Percentiles rank a stretch among this genome's conserved stretches.
Conservation (phyloP, 176 grass and related monocot species). For the Luzula sylvatica region DNA sequence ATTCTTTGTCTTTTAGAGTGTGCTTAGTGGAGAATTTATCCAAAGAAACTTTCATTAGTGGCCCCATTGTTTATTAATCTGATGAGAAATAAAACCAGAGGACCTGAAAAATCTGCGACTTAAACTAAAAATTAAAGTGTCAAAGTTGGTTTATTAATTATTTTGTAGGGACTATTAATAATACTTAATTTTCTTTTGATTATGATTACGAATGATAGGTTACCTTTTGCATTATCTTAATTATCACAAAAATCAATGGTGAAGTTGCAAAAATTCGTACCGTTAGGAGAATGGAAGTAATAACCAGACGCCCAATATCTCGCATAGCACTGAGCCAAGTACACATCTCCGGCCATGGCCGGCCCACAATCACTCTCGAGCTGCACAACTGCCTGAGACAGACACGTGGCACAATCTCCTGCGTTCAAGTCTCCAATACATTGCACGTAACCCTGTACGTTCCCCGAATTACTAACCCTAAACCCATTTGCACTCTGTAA, state of each 20-base stretch:
- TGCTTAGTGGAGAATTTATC: slow-evolving; percentile 19
- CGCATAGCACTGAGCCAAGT: slow-evolving; percentile 91
- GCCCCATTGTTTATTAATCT: background rate
- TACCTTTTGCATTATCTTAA: background rate
- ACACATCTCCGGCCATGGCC: slow-evolving; percentile 60
- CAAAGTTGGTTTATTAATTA: too few relatives aligned
- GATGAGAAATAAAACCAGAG: background rate
- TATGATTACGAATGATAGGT: too few relatives aligned
- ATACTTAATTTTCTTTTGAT: too few relatives aligned
- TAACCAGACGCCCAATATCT: slow-evolving; percentile 74
- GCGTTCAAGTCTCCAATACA: slow-evolving; percentile 67
- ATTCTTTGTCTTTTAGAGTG: slow-evolving; percentile 23
- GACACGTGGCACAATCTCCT: slow-evolving; percentile 56
- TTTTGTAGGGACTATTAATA: too few relatives aligned
- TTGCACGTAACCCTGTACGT: slow-evolving; percentile 66
- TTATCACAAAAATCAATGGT: background rate
- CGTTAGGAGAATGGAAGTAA: slow-evolving; percentile 46
- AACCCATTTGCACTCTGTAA: slow-evolving; percentile 36
- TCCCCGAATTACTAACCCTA: slow-evolving; percentile 32
- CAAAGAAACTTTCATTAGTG: background rate
- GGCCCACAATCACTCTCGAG: slow-evolving; percentile 54
- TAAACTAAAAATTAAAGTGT: background rate
- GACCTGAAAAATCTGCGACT: background rate
- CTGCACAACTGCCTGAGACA: slow-evolving; percentile 57
- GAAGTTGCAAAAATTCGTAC: slow-evolving; percentile 21